Evolutionary conservation across 2,329 filamentous ascomycete species (phyloP), one percentile per base, ranked within the genome.

Genomic region (Colletotrichum musicola): DNA sequence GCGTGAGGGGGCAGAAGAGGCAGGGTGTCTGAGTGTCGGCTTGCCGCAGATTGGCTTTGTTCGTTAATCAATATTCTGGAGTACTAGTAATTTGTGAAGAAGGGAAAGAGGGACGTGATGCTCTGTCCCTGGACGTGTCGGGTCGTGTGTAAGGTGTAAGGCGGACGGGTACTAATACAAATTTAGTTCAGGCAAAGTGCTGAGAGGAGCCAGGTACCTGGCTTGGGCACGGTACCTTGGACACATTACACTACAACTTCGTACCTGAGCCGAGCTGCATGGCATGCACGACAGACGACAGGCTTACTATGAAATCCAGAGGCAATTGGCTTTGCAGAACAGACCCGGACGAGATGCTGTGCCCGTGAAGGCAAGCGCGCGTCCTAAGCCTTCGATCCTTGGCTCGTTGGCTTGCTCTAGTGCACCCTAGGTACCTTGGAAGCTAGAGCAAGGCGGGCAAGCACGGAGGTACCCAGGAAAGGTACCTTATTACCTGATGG

Each of bases 111-210:
- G 30, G 30, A 35, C 30, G 30, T 35, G 30, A 35, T 35, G 30
- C 30, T 35, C 30, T 40, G 40, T 58, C 25, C 38, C 50, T 40
- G 18, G 30, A 35, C 30, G 30, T 35, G 30, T 35, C 10, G 9
- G 30, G 30, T 35, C 30, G 30, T 35, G 30, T 35, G 30, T 35
- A 5, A 35, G 10, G 30, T 7, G 10, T 35, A 35, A 35, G 30
- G 30, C 6, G 59, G 30, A 35, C 10, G 30, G 30, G 62, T 58
- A 27, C 14, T 18, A 22, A 46, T 46, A 27, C 14, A 25, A 22
- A 46, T 46, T 62, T 44, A 63, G 59, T 42, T 63, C 50, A 56
- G 44, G 51, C 25, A 56, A 53, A 20, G 42, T 47, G 27, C 44
- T 49, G n/a, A 59, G n/a, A 20, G 27, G 40, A 35, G 62, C 35